Evolutionary conservation across 164 flowering plant genomes (phyloP).

Genomic region (Buxus sempervirens): DNA sequence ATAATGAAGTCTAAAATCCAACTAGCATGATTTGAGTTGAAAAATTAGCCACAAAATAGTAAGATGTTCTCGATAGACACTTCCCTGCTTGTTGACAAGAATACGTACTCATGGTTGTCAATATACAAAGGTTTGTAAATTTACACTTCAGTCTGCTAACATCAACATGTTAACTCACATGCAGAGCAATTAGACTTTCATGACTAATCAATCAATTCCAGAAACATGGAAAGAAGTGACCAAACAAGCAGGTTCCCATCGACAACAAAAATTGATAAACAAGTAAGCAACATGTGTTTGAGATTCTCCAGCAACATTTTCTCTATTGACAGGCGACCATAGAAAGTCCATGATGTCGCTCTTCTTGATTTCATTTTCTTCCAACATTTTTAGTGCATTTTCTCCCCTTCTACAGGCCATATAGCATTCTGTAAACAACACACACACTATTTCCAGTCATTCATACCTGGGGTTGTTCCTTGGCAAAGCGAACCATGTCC

Average conservation of each 20-base stretch:
- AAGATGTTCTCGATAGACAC: neutral
- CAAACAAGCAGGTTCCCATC: no score
- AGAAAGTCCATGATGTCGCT: no score
- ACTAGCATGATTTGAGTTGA: neutral
- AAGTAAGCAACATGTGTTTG: no score
- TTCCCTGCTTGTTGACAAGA: neutral
- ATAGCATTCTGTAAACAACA: neutral
- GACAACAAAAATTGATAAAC: no score
- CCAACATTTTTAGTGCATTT: neutral
- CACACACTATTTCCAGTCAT: neutral
- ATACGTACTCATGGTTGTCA: neutral
- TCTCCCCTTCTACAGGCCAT: neutral
- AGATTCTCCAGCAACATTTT: no score
- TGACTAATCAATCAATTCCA: no score
- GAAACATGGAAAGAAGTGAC: no score
- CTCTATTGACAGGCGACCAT: no score
- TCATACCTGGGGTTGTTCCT: conserved; percentile 86
- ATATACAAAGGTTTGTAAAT: no score
- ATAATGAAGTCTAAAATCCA: neutral
- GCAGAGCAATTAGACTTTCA: no score
- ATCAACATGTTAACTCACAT: no score
- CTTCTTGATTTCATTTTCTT: neutral
- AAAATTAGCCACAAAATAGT: neutral
- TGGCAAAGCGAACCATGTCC: conserved; percentile 99
- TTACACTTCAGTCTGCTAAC: neutral